Evolutionary conservation across 495 filamentous ascomycete species (phyloP).

Genomic region (Penicillium atrosanguineum): DNA sequence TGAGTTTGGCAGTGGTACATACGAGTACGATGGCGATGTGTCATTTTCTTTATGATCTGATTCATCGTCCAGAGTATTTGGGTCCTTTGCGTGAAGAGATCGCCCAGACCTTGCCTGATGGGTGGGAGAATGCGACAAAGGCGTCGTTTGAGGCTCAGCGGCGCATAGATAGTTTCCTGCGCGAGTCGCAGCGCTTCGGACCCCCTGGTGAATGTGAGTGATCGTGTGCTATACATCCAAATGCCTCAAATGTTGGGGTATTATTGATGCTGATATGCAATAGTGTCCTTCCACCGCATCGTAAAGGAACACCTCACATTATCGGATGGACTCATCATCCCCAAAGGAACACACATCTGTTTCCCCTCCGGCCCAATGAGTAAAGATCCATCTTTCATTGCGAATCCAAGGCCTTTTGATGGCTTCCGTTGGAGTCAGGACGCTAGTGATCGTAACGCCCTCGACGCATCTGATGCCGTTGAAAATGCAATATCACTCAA

Average conservation of each 20-base stretch:
- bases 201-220: slow-evolving; percentile 34
- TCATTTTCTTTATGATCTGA: slow-evolving; percentile 35
- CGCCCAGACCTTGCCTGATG: slow-evolving; percentile 15
- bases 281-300: slow-evolving; percentile 33
- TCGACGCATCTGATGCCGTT: neutral
- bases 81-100: slow-evolving; percentile 32
- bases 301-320: slow-evolving; percentile 24
- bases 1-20: slow-evolving; percentile 32
- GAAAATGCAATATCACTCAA: neutral
- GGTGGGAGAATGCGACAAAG: slow-evolving; percentile 25
- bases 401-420: slow-evolving; percentile 27
- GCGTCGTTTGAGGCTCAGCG: slow-evolving; percentile 14
- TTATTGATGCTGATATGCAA: neutral
- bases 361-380: slow-evolving; percentile 35
- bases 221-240: neutral
- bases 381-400: slow-evolving; percentile 24
- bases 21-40: slow-evolving; percentile 34
- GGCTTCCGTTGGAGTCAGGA: slow-evolving; percentile 36
- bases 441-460: slow-evolving; percentile 14
- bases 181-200: slow-evolving; percentile 35
- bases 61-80: slow-evolving; percentile 28
- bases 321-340: slow-evolving; percentile 28
- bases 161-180: slow-evolving; percentile 37
- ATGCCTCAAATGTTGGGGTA: neutral
- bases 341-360: slow-evolving; percentile 31